Evolutionary conservation across 352 stramenopile species (phyloP).

Genomic region (Pythium sukuiense): DNA sequence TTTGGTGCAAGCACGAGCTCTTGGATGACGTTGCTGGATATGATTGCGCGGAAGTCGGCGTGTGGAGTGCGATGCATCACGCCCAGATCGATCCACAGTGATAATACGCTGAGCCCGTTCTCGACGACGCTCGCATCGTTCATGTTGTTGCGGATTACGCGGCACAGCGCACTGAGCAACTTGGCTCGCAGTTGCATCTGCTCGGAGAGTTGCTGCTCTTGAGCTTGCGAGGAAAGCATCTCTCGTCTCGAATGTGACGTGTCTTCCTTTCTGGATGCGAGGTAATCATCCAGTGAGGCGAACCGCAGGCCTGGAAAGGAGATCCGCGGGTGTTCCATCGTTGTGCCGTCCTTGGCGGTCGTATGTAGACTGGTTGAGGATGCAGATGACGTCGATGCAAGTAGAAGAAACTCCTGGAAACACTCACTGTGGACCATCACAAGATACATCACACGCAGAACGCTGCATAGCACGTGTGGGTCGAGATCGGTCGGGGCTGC

Average conservation of each 20-base stretch:
- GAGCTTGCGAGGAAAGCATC: conserved; percentile 9
- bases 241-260: neutral
- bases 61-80: conserved; percentile 4
- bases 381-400: conserved; percentile 18
- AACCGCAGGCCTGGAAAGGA: conserved; percentile 27
- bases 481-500: conserved; percentile 27
- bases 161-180: conserved; percentile 32
- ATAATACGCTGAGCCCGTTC: conserved; percentile 23
- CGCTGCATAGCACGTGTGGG: conserved; percentile 25
- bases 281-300: conserved; percentile 26
- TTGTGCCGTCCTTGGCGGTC: neutral
- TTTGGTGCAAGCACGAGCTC: conserved; percentile 32
- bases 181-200: conserved; percentile 29
- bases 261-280: conserved; percentile 24
- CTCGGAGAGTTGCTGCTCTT: conserved; percentile 26
- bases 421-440: conserved; percentile 30
- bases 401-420: conserved; percentile 34
- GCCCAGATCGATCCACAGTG: conserved; percentile 28
- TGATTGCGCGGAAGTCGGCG: conserved; percentile 26
- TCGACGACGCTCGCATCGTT: conserved; percentile 26
- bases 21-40: conserved; percentile 31
- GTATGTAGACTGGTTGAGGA: neutral
- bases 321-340: conserved; percentile 29
- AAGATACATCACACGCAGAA: conserved; percentile 26
- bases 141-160: conserved; percentile 35